Base-by-base conservation (phyloP, 2,329 filamentous ascomycete species). In the Phialocephala subalpina region DNA sequence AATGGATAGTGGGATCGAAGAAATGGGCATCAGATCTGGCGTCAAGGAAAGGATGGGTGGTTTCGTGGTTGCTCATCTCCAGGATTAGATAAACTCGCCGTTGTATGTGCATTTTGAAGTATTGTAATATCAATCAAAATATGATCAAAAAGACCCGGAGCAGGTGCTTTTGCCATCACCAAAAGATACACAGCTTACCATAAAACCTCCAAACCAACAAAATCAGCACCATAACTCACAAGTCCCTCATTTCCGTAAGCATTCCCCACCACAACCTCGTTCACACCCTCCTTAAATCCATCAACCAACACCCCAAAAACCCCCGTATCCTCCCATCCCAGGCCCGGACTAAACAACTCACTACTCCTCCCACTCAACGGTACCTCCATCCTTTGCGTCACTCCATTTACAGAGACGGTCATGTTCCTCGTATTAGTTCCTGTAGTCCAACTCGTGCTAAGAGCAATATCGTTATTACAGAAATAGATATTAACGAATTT, bases 231-330 rank as follows among this genome's bases (percentile, higher is more conserved):
- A 59, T 72, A 78, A 25, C 62, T 60, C 42, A 75, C 71, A 9
- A 75, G 68, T 1, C 73, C 75, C 52, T 67, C 65, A n/a, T 66
- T 69, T 0, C 73, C 74, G 6, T 66, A 74, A 36, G 66, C 72
- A 71, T 80, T 80, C 0, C 75, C 74, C 29, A 80, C 72, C 3
- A 75, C 71, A 14, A 80, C 68, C 36, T 22, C 33, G 63, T 73
- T 72, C 9, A n/a, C 33, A 3, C 71, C 72, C 38, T 38, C 60
- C 25, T 58, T 62, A 62, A 64, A 74, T 6, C 70, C 73, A n/a
- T 38, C 38, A 7, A 69, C 27, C 64, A 73, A 27, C 1, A 73
- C 66, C 1, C 67, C 65, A 67, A 73, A 75, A 4, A 68, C 55
- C 2, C 72, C 72, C 25, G 70, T 69, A 65, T 74, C 73, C 57